Conservation (phyloP, 164 flowering plant genomes). For the Houttuynia cordata region DNA sequence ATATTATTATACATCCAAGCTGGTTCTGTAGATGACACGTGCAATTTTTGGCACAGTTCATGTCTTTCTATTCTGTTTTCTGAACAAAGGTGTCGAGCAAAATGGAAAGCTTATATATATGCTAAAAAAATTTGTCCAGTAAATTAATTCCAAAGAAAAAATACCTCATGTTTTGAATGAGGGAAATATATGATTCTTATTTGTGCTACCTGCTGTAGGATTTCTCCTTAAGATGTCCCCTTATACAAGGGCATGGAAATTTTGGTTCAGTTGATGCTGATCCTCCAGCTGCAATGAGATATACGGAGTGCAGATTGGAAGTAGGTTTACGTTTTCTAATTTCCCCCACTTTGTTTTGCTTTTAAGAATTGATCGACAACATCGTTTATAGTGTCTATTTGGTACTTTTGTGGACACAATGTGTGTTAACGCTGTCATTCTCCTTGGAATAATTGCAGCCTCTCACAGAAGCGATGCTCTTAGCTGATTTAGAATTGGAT, state of each 20-base stretch:
- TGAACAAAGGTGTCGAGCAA: too few relatives aligned
- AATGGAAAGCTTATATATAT: too few relatives aligned
- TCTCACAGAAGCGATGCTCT: constrained; percentile 81
- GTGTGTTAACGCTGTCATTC: not conserved
- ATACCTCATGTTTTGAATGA: too few relatives aligned
- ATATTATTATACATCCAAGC: not conserved
- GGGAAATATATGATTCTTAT: not conserved
- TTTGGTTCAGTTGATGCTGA: constrained; percentile 98
- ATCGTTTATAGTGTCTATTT: not conserved
- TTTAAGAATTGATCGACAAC: not conserved
- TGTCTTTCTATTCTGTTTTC: too few relatives aligned
- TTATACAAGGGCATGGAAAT: constrained; percentile 92
- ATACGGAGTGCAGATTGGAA: constrained; percentile 91
- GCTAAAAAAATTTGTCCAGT: too few relatives aligned
- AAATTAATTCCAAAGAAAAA: too few relatives aligned
- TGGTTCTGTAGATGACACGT: not conserved
- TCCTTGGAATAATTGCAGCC: constrained; percentile 35
- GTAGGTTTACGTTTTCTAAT: constrained; percentile 28
- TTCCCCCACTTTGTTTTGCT: too few relatives aligned
- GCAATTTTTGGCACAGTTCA: not conserved
- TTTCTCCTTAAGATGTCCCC: constrained; percentile 79
- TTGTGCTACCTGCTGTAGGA: constrained; percentile 33
- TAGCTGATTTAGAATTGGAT: constrained; percentile 76
- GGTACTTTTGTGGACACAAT: not conserved
- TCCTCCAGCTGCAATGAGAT: constrained; percentile 99